phyloP scores from a whole-genome alignment of 768 basidiomycete species.

The Amanita jacksonii region DNA sequence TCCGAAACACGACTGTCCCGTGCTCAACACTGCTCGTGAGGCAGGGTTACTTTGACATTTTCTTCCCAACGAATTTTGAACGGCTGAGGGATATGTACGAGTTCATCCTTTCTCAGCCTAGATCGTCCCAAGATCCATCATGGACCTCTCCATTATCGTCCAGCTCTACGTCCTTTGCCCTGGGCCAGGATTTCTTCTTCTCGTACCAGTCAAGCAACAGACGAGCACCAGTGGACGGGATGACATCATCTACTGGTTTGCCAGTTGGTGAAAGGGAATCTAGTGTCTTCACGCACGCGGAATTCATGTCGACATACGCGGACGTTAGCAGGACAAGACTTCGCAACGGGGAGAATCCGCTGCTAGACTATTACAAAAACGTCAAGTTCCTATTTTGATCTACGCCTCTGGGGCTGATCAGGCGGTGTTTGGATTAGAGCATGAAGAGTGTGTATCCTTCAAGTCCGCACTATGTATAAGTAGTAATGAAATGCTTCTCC shows the following conservation, averaged over 20 bases:
- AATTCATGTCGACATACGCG: constrained; percentile 84
- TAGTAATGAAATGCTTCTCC: constrained; percentile 84
- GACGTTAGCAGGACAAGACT: constrained; percentile 62
- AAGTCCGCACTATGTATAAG: constrained; percentile 55
- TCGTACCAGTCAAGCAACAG: constrained; percentile 49
- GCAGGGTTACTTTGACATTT: constrained; percentile 96
- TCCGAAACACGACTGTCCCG: constrained; percentile 76
- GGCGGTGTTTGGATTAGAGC: not conserved
- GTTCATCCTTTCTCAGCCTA: constrained; percentile 58
- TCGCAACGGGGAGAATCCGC: constrained; percentile 78
- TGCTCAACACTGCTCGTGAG: constrained; percentile 86
- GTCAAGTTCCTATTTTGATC: constrained; percentile 82
- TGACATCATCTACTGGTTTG: constrained; percentile 63
- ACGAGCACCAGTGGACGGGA: constrained; percentile 58
- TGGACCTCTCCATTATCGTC: constrained; percentile 41
- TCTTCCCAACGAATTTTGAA: constrained; percentile 92
- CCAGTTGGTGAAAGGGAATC: constrained; percentile 77
- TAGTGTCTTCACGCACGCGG: constrained; percentile 77
- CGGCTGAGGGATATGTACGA: constrained; percentile 87
- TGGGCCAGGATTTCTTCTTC: constrained; percentile 64
- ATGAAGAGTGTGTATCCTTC: constrained; percentile 6
- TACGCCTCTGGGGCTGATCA: not conserved
- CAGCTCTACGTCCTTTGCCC: constrained; percentile 37
- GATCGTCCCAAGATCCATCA: constrained; percentile 1
- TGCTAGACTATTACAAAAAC: constrained; percentile 87